These are phyloP conservation scores for Pseudocercospora macadamiae DNA, from an alignment of 2,329 filamentous ascomycete species.

Conservation along the genomic window DNA sequence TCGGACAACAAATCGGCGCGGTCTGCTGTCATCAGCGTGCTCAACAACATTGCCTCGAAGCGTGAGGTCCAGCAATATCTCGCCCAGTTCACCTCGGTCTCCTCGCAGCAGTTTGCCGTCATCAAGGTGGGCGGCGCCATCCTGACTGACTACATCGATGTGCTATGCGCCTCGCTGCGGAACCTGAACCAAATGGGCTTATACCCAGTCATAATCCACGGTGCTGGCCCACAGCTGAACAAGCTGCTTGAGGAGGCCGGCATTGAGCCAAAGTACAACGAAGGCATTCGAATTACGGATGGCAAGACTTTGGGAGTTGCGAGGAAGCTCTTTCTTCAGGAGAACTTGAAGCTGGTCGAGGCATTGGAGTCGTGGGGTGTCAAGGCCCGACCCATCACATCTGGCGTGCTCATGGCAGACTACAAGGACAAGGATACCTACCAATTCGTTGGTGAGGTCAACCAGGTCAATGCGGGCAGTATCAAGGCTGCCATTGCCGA, in stretches of 20 bases:
- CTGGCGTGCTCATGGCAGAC: conserved; percentile 87
- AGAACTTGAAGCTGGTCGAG: conserved; percentile 91
- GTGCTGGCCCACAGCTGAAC: conserved; percentile 93
- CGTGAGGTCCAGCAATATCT: conserved; percentile 96
- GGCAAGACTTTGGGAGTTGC: conserved; percentile 91
- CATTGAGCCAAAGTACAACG: conserved; percentile 93
- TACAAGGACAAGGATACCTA: conserved; percentile 97
- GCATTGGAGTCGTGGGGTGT: conserved; percentile 88
- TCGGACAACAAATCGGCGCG: conserved; percentile 64
- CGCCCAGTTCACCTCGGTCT: conserved; percentile 94
- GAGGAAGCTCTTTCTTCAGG: conserved; percentile 88
- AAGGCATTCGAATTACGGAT: conserved; percentile 94
- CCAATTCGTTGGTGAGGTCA: conserved; percentile 94
- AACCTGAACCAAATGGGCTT: conserved; percentile 94
- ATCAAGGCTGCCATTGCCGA: conserved; percentile 91
- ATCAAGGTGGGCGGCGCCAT: conserved; percentile 98
- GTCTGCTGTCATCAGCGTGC: conserved; percentile 81
- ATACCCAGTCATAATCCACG: conserved; percentile 94
- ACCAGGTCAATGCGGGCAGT: conserved; percentile 82
- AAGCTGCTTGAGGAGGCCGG: conserved; percentile 85
- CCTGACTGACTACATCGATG: conserved; percentile 89
- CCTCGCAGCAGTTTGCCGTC: conserved; percentile 94
- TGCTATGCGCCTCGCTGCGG: conserved; percentile 82
- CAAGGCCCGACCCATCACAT: conserved; percentile 82
- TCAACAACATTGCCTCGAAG: conserved; percentile 96